Evolutionary conservation across 805 yeast genomes (phyloP).

Genomic region (Wickerhamomyces canadensis): DNA sequence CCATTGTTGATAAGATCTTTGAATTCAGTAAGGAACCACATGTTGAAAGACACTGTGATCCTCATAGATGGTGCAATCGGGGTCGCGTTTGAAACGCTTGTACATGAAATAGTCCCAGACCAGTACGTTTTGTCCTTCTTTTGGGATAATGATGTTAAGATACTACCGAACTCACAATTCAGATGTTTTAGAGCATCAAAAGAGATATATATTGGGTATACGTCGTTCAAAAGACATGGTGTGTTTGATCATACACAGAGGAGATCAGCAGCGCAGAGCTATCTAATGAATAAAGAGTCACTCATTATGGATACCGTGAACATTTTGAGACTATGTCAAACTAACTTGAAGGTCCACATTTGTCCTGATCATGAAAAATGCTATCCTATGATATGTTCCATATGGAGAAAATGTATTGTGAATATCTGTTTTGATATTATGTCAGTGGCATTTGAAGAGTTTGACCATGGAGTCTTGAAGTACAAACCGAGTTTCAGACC

Average conservation of each 20-base stretch:
- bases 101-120: conserved; percentile 5
- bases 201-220: neutral
- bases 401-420: conserved; percentile 7
- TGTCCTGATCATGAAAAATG: neutral
- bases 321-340: neutral
- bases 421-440: conserved; percentile 6
- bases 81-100: conserved; percentile 7
- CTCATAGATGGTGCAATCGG: conserved; percentile 14
- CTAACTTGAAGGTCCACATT: neutral
- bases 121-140: conserved; percentile 3
- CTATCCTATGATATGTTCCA: conserved; percentile 1
- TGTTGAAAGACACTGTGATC: conserved; percentile 3
- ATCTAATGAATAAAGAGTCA: neutral
- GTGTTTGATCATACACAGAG: neutral
- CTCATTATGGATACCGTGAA: neutral
- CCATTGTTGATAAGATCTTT: conserved; percentile 6
- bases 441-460: conserved; percentile 6
- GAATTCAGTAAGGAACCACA: neutral
- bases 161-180: neutral
- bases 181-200: neutral
- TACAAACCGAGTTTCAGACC: neutral
- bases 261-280: neutral
- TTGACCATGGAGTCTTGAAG: neutral
- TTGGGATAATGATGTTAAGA: conserved; percentile 4
- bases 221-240: neutral